phyloP scores from a whole-genome alignment of 352 stramenopile genomes.

The Globisporangium viniferum region DNA sequence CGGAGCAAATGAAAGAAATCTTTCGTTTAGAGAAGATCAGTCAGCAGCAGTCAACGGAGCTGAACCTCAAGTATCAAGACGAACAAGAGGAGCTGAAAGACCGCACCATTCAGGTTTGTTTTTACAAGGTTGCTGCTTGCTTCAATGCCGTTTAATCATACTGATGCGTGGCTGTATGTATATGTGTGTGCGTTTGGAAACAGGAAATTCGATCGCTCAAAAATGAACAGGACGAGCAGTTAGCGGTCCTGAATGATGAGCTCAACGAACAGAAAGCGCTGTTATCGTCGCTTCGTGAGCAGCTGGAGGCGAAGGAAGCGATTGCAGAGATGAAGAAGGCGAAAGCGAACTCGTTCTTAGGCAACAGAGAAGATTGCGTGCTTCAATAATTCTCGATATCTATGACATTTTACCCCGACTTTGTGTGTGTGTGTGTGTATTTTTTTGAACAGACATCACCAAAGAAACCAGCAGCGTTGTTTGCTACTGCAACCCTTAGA shows the following conservation, averaged over 20 bases:
- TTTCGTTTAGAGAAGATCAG: conserved; percentile 61
- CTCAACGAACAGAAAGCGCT: conserved; percentile 49
- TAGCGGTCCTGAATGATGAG: conserved; percentile 40
- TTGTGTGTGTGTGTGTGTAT: neutral
- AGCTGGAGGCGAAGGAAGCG: conserved; percentile 48
- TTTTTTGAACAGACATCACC: neutral
- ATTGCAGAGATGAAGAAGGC: conserved; percentile 32
- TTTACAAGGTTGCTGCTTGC: neutral
- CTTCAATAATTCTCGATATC: conserved; percentile 30
- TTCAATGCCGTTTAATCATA: neutral
- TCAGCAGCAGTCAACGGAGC: conserved; percentile 36
- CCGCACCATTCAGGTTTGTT: conserved; percentile 41
- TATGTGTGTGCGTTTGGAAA: neutral
- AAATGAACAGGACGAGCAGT: conserved; percentile 54
- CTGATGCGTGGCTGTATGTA: neutral
- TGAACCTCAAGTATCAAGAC: conserved; percentile 45
- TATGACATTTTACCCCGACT: neutral
- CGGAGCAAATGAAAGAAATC: conserved; percentile 60
- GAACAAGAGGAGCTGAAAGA: conserved; percentile 64
- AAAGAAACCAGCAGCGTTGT: neutral
- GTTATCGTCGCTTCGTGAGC: conserved; percentile 46
- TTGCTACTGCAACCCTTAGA: neutral
- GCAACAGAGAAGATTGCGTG: conserved; percentile 50
- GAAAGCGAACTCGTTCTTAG: conserved; percentile 37
- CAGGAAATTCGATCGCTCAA: conserved; percentile 63